phyloP scores from a whole-genome alignment of 805 yeast genomes.

The Teunomyces kruisii region DNA sequence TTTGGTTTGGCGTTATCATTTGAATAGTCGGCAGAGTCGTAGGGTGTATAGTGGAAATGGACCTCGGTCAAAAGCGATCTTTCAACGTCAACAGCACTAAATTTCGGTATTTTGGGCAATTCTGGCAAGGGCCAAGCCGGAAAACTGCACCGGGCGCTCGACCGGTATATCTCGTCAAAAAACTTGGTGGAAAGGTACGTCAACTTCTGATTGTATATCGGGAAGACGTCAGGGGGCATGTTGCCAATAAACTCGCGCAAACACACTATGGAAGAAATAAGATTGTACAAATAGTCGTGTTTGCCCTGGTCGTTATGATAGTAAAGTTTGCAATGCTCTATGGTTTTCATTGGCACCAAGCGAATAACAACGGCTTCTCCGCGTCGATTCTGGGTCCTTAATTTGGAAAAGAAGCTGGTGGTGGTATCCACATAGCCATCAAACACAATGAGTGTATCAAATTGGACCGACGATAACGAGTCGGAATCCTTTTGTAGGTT shows the following conservation, averaged over 20 bases:
- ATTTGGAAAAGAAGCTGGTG: conserved; percentile 25
- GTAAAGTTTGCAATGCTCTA: conserved; percentile 72
- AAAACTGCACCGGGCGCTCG: conserved; percentile 9
- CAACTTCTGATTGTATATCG: conserved; percentile 68
- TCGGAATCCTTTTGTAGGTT: conserved; percentile 23
- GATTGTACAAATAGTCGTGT: conserved; percentile 54
- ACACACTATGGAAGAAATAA: conserved; percentile 81
- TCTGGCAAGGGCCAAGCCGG: conserved; percentile 79
- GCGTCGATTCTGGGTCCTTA: conserved; percentile 28
- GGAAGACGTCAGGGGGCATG: conserved; percentile 75
- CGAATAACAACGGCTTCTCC: conserved; percentile 57
- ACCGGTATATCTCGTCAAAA: conserved; percentile 41
- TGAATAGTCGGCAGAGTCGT: conserved; percentile 45
- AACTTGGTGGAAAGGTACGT: conserved; percentile 58
- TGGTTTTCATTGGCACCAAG: conserved; percentile 73
- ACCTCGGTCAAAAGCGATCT: conserved; percentile 74
- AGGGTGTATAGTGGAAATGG: conserved; percentile 55
- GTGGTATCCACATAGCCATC: conserved; percentile 58
- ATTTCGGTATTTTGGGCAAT: conserved; percentile 59
- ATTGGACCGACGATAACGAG: conserved; percentile 25
- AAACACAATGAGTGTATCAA: conserved; percentile 62
- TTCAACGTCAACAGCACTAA: conserved; percentile 75
- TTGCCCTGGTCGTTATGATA: conserved; percentile 30
- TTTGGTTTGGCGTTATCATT: conserved; percentile 15
- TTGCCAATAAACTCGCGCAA: conserved; percentile 79